Conservation (phyloP, 495 filamentous ascomycete genomes). For the Achaetomiella virescens region DNA sequence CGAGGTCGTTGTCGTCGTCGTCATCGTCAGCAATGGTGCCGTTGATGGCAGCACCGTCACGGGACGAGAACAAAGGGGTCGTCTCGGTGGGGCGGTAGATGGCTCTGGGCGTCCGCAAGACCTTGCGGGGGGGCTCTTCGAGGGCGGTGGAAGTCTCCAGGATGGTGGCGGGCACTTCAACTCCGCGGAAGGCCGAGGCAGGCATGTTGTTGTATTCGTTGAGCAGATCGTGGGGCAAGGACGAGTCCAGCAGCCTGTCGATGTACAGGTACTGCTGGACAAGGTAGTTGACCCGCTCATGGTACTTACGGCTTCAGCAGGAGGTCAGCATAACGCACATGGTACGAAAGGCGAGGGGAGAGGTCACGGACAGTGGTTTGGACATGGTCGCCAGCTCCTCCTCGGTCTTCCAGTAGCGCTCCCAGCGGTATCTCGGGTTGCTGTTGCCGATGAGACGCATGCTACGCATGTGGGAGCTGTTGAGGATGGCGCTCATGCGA, state of each 20-base stretch:
- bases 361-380: conserved; percentile 49
- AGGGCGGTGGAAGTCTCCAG: conserved; percentile 33
- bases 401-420: conserved; percentile 64
- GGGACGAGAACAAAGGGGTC: conserved; percentile 51
- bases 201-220: conserved; percentile 69
- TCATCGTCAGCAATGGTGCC: conserved; percentile 26
- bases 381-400: conserved; percentile 58
- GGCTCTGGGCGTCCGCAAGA: conserved; percentile 71
- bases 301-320: conserved; percentile 59
- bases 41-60: conserved; percentile 27
- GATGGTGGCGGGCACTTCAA: conserved; percentile 54
- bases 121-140: conserved; percentile 16
- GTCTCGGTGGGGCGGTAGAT: conserved; percentile 73
- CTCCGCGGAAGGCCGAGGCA: conserved; percentile 32
- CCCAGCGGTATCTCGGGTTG: conserved; percentile 72
- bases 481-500: conserved; percentile 48
- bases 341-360: not conserved
- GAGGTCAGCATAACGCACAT: conserved; percentile 2
- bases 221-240: conserved; percentile 75
- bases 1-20: conserved; percentile 14
- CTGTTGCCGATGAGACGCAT: conserved; percentile 72
- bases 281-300: conserved; percentile 74
- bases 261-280: conserved; percentile 88
- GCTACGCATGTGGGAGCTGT: conserved; percentile 65
- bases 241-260: conserved; percentile 83